Conservation (phyloP, 768 basidiomycete species). For the Rhizopogon rudus region DNA sequence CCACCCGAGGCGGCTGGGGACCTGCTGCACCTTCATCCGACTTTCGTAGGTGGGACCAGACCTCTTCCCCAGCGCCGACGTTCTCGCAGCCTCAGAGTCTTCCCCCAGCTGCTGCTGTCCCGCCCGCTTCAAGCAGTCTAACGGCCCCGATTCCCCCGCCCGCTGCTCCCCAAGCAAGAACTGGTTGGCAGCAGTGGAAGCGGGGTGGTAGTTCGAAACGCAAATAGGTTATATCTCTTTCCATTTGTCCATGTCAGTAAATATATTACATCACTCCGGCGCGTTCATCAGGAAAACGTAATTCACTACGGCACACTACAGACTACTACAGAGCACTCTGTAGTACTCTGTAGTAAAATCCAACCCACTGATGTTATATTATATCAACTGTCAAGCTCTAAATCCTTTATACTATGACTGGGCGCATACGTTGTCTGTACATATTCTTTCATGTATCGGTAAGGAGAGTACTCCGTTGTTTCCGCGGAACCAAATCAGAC, state of each 20-base stretch:
- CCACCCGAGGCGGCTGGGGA: conserved; percentile 12
- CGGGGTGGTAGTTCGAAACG: conserved; percentile 16
- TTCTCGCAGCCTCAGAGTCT: neutral
- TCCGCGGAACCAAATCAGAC: too few species aligned
- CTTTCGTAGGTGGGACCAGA: conserved; percentile 1
- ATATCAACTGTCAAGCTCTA: neutral
- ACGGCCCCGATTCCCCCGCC: conserved; percentile 15
- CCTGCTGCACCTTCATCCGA: conserved; percentile 4
- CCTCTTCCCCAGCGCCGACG: neutral
- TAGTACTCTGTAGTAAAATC: too few species aligned
- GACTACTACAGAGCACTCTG: too few species aligned
- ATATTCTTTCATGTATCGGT: too few species aligned
- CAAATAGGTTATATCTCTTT: conserved; percentile 9
- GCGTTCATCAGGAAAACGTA: too few species aligned
- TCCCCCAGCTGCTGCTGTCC: conserved; percentile 4
- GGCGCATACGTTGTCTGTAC: too few species aligned
- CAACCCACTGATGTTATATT: too few species aligned
- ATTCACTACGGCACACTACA: too few species aligned
- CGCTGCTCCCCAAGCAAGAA: conserved; percentile 19
- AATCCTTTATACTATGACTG: neutral
- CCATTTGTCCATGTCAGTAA: neutral
- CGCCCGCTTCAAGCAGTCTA: conserved; percentile 5
- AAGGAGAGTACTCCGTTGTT: too few species aligned
- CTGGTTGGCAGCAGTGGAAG: conserved; percentile 56
- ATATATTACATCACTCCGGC: neutral